Base-by-base conservation (phyloP, 768 basidiomycete genomes). In the Phylloporus sp. region DNA sequence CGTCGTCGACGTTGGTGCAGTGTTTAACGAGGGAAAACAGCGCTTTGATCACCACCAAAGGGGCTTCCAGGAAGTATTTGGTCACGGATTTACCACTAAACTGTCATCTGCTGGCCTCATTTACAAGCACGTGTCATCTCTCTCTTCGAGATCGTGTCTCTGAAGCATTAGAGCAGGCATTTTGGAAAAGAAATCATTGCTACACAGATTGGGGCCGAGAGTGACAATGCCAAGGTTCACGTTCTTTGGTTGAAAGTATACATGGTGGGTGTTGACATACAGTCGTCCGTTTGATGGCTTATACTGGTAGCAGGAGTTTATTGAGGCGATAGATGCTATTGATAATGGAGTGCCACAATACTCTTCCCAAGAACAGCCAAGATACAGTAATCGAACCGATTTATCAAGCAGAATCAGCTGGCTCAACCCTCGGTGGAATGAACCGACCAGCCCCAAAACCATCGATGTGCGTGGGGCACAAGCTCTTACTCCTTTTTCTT, bases 41-140 rank as follows among this genome's bases (percentile, higher is more conserved):
- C 79, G 87, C 34, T 99, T 92, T 67, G 95, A 99, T 69, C 95
- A 99, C 65, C 95, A 99, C 65, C 95, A 99, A 64, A 82, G 95
- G 36, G 94, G 88, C 0, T 99, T 99, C 69, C 76, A 75, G 6
- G 89, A 95, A 65, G 80, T 89, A 23, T 97, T 99, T 65, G 95
- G 93, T 3, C 75, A 87, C 57, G 92, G 88, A 10, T 93, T 89
- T 64, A 72, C 71, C 20, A 97, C 92, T 49, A 99, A 98, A 73
- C 72, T 99, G 29, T 90, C 87, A 20, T 91, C 88, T 15, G 95
- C 95, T 2, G 95, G 95, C 13, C 73, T 99, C 57, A 80, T 99
- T 29, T 98, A 95, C 82, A 99, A 98, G 95, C 91, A 60, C 51
- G 82, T 71, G 7, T 11, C 20, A 45, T 34, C 13, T 50, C 29